Evolutionary conservation across 2,329 filamentous ascomycete species (phyloP).

Genomic region (Xylariaceae sp.): DNA sequence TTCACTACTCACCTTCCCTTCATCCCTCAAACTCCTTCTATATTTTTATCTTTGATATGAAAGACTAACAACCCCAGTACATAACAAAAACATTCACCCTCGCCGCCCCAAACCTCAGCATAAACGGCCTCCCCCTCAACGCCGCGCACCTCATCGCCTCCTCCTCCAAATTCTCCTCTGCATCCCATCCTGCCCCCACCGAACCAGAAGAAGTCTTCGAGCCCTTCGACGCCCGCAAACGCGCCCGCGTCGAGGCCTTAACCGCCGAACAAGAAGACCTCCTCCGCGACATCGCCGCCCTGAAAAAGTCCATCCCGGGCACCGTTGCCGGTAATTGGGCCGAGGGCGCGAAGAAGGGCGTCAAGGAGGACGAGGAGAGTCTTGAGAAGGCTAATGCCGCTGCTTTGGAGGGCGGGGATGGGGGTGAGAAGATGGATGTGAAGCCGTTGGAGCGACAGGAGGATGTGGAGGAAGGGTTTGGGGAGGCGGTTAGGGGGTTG

Average conservation of each 20-base stretch:
- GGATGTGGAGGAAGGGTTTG: constrained; percentile 44
- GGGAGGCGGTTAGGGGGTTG: constrained; percentile 45
- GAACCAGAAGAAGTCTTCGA: constrained; percentile 46
- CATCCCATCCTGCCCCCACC: background rate
- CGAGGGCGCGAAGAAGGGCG: constrained; percentile 36
- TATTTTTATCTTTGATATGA: too few species aligned
- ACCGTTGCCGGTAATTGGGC: constrained; percentile 41
- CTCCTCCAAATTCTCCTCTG: background rate
- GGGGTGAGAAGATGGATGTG: constrained; percentile 27
- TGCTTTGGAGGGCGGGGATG: background rate
- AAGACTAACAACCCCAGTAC: constrained; percentile 54
- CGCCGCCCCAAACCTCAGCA: constrained; percentile 54
- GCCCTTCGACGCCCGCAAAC: constrained; percentile 55
- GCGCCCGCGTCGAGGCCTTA: constrained; percentile 55
- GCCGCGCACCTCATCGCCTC: constrained; percentile 37
- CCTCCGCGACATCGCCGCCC: constrained; percentile 55
- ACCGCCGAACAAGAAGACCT: constrained; percentile 58
- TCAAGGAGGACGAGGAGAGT: constrained; percentile 45
- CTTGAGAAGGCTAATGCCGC: constrained; percentile 30
- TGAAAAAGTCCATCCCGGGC: constrained; percentile 51
- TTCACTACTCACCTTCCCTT: too few species aligned
- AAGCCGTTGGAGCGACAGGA: constrained; percentile 41
- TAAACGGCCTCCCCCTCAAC: constrained; percentile 54
- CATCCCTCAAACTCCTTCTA: too few species aligned
- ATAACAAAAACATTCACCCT: constrained; percentile 56